Evolutionary conservation across 129 eudicot species (phyloP).

Genomic region (Logfia minima): DNA sequence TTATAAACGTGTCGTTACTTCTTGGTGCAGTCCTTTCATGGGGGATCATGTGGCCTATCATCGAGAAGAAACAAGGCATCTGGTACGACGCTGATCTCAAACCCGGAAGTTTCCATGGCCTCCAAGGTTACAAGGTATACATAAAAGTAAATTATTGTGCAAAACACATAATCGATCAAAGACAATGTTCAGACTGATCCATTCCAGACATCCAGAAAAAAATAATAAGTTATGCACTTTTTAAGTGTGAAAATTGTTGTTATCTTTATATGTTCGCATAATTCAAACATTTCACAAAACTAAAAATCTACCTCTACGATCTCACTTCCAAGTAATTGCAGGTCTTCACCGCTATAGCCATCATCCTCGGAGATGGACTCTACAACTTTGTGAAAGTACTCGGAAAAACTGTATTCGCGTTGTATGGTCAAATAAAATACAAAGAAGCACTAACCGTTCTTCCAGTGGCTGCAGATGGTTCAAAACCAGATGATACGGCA

Average conservation of each 20-base stretch:
- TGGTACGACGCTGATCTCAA: constrained; percentile 44
- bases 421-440: constrained; percentile 21
- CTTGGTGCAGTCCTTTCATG: constrained; percentile 64
- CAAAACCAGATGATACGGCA: constrained; percentile 21
- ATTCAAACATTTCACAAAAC: background rate
- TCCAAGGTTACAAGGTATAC: constrained; percentile 63
- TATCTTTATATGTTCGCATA: too few relatives aligned
- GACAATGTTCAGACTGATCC: too few relatives aligned
- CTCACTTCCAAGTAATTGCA: background rate
- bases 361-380: constrained; percentile 77
- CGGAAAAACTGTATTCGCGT: constrained; percentile 6
- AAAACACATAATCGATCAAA: background rate
- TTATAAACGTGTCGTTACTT: constrained; percentile 54
- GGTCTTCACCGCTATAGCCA: constrained; percentile 70
- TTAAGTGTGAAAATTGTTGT: too few relatives aligned
- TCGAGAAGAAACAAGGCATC: constrained; percentile 49
- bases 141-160: background rate
- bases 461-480: constrained; percentile 28
- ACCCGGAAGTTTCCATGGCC: constrained; percentile 50
- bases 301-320: background rate
- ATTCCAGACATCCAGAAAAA: too few relatives aligned
- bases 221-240: too few relatives aligned
- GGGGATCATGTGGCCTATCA: constrained; percentile 67
- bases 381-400: constrained; percentile 44
- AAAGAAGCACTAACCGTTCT: constrained; percentile 24